Evolutionary conservation across 306 rosid species (phyloP).

Genomic region (Sechiopsis laciniata): DNA sequence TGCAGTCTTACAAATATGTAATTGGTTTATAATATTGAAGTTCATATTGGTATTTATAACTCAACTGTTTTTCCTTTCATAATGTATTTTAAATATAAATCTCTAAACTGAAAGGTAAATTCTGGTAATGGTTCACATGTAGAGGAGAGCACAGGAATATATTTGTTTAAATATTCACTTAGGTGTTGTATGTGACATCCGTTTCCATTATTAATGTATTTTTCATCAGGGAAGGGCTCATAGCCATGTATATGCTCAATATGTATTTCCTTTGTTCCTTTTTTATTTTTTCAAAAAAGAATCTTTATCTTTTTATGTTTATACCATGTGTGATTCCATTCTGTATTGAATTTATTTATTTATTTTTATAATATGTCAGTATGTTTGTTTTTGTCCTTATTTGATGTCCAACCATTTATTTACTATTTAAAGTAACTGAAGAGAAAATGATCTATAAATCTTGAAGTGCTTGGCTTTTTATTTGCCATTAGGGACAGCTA

Average conservation of each 20-base stretch:
- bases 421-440: neutral
- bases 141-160: neutral
- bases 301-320: neutral
- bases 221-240: neutral
- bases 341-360: neutral
- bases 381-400: neutral
- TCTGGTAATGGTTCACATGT: neutral
- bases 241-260: neutral
- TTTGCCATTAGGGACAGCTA: constrained; percentile 49
- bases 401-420: neutral
- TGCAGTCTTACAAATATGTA: neutral
- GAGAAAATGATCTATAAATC: constrained; percentile 7
- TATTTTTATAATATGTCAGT: neutral
- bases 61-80: constrained; percentile 8
- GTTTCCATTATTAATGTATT: neutral
- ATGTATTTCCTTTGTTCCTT: neutral
- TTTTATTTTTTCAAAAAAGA: neutral
- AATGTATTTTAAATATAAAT: neutral
- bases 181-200: neutral
- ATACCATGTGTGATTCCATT: neutral
- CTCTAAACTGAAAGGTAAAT: neutral
- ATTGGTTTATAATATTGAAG: neutral
- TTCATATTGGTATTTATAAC: neutral
- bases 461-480: neutral
- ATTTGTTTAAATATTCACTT: neutral